phyloP scores from a whole-genome alignment of 1,139 yeast genomes.

The Saccharomycopsis hybrid region DNA sequence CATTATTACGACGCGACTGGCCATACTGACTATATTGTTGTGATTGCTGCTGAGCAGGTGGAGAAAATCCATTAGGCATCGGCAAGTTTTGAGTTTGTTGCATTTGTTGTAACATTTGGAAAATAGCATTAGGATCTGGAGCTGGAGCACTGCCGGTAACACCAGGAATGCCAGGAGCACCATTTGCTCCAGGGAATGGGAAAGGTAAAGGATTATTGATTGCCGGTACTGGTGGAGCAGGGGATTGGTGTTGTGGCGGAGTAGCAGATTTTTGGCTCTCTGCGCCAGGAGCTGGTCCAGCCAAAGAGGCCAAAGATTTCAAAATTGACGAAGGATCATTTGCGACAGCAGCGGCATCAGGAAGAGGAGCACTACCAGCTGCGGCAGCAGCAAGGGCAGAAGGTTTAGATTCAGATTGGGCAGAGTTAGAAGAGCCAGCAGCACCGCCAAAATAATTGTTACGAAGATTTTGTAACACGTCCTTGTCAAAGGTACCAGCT shows the following conservation, averaged over 20 bases:
- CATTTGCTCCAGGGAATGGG: slow-evolving; percentile 1
- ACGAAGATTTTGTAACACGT: slow-evolving; percentile 49
- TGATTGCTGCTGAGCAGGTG: neutral
- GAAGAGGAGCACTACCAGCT: no score
- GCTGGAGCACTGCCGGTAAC: neutral
- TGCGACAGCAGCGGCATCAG: no score
- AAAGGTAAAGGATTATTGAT: neutral
- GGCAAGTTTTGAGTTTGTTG: slow-evolving; percentile 24
- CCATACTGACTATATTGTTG: no score
- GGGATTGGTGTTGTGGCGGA: no score
- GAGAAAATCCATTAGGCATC: no score
- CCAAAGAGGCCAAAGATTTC: slow-evolving; percentile 57
- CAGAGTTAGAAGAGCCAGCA: neutral
- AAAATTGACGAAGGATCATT: slow-evolving; percentile 31
- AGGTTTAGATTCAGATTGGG: neutral
- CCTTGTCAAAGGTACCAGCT: slow-evolving; percentile 66
- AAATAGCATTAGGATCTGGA: slow-evolving; percentile 32
- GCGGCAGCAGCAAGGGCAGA: slow-evolving; percentile 8
- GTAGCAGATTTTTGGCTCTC: no score
- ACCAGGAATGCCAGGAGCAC: no score
- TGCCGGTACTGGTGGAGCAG: neutral
- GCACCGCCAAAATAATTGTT: slow-evolving; percentile 47
- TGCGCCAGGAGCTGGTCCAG: no score
- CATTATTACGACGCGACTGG: no score
- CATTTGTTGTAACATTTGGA: slow-evolving; percentile 36